Percentiles rank a stretch among this genome's conserved stretches.
These are phyloP conservation scores for Fusarium tjaetaba DNA, from an alignment of 2,329 filamentous ascomycete species.

Conservation along the genomic window DNA sequence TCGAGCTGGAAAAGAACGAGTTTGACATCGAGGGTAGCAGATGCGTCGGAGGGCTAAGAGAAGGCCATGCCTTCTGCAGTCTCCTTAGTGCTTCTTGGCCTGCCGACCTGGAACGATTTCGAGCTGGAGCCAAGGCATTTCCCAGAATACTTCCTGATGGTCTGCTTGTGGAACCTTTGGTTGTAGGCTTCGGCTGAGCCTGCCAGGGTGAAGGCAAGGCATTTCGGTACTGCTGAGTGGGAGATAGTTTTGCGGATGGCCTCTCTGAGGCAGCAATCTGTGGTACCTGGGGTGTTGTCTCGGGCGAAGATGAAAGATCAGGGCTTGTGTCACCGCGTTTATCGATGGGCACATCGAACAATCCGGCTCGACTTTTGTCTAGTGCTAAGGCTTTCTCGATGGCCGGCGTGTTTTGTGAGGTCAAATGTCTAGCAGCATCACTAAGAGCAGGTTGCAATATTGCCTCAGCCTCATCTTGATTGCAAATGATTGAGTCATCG, in stretches of 20 bases:
- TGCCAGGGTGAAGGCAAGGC: slow-evolving; percentile 46
- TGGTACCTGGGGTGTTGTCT: slow-evolving; percentile 15
- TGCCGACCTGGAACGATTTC: slow-evolving; percentile 63
- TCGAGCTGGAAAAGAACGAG: slow-evolving; percentile 53
- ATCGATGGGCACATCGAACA: slow-evolving; percentile 41
- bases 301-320: slow-evolving; percentile 33
- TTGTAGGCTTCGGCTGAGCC: slow-evolving; percentile 32
- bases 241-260: slow-evolving; percentile 4
- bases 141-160: slow-evolving; percentile 51
- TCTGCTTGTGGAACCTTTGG: slow-evolving; percentile 34
- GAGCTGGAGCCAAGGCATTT: slow-evolving; percentile 57
- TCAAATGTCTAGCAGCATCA: slow-evolving; percentile 64
- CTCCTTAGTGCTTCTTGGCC: slow-evolving; percentile 67
- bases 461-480: slow-evolving; percentile 67
- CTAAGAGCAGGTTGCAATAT: slow-evolving; percentile 69
- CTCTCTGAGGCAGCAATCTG: slow-evolving; percentile 8
- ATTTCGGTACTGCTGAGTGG: slow-evolving; percentile 6
- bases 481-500: slow-evolving; percentile 45
- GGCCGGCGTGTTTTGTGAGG: slow-evolving; percentile 64
- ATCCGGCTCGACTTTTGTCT: slow-evolving; percentile 50
- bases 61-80: slow-evolving; percentile 66
- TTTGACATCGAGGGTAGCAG: slow-evolving; percentile 55
- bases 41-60: slow-evolving; percentile 51
- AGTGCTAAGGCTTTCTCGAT: slow-evolving; percentile 67
- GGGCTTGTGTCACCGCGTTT: slow-evolving; percentile 39